Base-by-base conservation (phyloP, 164 flowering plant species). In the Houttuynia cordata region DNA sequence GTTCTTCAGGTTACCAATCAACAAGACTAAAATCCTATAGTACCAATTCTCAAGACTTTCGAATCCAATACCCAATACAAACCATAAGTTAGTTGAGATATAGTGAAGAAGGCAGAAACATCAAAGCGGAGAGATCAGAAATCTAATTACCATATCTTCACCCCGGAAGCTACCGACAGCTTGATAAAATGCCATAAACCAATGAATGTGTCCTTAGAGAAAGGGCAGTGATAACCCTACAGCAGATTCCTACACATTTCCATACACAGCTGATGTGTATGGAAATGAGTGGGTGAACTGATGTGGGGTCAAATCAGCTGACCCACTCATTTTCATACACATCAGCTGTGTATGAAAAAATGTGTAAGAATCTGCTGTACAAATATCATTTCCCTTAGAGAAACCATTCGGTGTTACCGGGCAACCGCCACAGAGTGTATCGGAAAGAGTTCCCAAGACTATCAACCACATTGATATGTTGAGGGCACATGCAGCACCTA, bases 21-120 rank as follows among this genome's bases (percentile, higher is more conserved):
- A 72, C 55, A 86, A 7, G 14, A 86, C 64, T 61, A 82, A 60
- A 47, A 86, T 70, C 68, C 74, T 76, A 61, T 83, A 86, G 63
- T 86, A 86, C 89, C 93, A 86, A 54, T 74, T 82, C 79, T 86
- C 93, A 75, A 86, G 73, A 71, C 92, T 86, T 73, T 30, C 37
- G 6, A 30, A 30, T 30, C n/a, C n/a, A n/a, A n/a, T n/a, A n/a
- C n/a, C n/a, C n/a, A n/a, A n/a, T n/a, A n/a, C n/a, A n/a, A n/a
- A n/a, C n/a, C n/a, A n/a, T n/a, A n/a, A n/a, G n/a, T n/a, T n/a
- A n/a, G n/a, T n/a, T n/a, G n/a, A n/a, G n/a, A n/a, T n/a, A n/a
- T n/a, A n/a, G n/a, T n/a, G n/a, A n/a, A n/a, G n/a, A n/a, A n/a
- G 21, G 13, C 14, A 10, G 40, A 20, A 20, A 58, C 1, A 21